These are phyloP conservation scores for Colletotrichum simmondsii DNA, from an alignment of 2,329 filamentous ascomycete species.

Conservation along the genomic window DNA sequence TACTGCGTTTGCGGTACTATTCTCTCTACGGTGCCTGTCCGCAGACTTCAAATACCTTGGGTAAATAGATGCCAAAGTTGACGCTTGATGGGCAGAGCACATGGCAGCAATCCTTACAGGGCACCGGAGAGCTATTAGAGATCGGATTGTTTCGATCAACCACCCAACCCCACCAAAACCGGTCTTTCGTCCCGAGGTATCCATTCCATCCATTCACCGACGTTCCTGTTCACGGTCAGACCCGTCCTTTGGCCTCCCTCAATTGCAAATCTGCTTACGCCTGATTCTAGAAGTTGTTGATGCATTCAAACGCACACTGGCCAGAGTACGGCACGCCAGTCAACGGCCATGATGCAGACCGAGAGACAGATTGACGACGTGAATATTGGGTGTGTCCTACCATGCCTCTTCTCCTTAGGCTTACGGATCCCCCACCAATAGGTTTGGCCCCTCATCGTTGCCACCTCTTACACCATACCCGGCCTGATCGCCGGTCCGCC, in stretches of 20 bases:
- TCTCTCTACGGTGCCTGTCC: neutral
- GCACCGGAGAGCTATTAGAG: neutral
- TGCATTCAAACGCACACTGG: neutral
- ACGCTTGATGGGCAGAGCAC: neutral
- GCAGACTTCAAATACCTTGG: neutral
- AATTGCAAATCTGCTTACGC: neutral
- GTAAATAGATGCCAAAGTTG: neutral
- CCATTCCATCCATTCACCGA: neutral
- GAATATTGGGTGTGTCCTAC: too few relatives aligned
- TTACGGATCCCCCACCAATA: neutral
- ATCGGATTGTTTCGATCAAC: neutral
- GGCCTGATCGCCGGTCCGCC: slow-evolving; percentile 19
- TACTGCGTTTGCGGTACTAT: neutral
- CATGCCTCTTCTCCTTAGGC: neutral
- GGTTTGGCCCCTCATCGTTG: too few relatives aligned
- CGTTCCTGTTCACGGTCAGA: neutral
- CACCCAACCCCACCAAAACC: neutral
- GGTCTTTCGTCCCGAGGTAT: neutral
- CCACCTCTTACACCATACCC: neutral
- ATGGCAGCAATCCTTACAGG: neutral
- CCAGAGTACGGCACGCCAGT: neutral
- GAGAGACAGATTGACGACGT: neutral
- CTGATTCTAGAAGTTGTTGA: too few relatives aligned
- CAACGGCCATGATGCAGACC: neutral
- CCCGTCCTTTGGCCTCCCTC: neutral